phyloP scores from a whole-genome alignment of 495 filamentous ascomycete genomes.

The Penicillium pulvis region DNA sequence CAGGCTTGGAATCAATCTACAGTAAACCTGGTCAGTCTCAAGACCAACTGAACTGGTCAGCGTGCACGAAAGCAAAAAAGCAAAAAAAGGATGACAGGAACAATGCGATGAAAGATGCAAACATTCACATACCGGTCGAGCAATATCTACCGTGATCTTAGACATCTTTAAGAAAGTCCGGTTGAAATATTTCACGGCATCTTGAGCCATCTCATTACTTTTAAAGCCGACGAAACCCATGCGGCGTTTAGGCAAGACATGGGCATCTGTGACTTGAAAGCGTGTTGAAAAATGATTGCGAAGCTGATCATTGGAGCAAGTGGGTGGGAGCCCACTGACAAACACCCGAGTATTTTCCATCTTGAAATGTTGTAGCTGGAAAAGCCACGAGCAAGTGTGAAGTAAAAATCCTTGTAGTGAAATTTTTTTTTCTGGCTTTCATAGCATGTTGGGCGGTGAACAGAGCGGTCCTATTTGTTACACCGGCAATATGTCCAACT shows the following conservation, averaged over 20 bases:
- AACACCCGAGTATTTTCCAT: constrained; percentile 76
- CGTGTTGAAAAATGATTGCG: constrained; percentile 81
- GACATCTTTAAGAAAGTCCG: constrained; percentile 94
- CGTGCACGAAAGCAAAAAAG: constrained; percentile 35
- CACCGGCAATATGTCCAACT: constrained; percentile 18
- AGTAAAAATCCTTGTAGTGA: constrained; percentile 19
- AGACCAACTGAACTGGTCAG: constrained; percentile 51
- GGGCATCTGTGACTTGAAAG: constrained; percentile 81
- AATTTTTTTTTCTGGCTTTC: constrained; percentile 40
- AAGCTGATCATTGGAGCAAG: constrained; percentile 75
- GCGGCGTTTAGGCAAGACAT: constrained; percentile 80
- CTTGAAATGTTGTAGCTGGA: constrained; percentile 24
- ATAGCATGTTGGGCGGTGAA: constrained; percentile 42
- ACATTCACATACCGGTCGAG: constrained; percentile 68
- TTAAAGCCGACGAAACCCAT: constrained; percentile 98
- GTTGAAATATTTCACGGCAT: constrained; percentile 93
- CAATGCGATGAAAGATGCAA: constrained; percentile 6
- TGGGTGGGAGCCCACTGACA: constrained; percentile 80
- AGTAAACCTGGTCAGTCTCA: constrained; percentile 46
- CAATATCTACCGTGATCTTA: constrained; percentile 90
- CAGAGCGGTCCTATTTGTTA: constrained; percentile 17
- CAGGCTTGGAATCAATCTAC: constrained; percentile 45
- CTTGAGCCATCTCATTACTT: constrained; percentile 71
- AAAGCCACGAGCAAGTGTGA: constrained; percentile 21
- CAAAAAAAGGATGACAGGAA: constrained; percentile 14